Conservation (phyloP, 768 basidiomycete species). For the Rhizopogon salebrosus region DNA sequence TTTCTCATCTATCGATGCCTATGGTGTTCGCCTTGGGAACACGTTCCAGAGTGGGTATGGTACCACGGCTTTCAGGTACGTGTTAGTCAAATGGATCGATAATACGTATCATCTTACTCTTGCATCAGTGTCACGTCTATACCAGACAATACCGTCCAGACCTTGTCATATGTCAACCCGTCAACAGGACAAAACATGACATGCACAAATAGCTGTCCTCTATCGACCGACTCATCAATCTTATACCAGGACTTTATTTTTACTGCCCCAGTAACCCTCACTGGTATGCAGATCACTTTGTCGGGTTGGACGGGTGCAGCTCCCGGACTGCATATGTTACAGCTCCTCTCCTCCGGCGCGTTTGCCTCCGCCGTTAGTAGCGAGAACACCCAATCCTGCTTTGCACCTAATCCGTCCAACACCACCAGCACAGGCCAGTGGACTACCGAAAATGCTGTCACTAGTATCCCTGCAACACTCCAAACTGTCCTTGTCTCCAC, state of each 20-base stretch:
- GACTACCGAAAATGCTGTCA: slow-evolving; percentile 57
- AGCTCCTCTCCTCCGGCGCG: slow-evolving; percentile 88
- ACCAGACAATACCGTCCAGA: slow-evolving; percentile 81
- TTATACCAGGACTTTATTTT: slow-evolving; percentile 96
- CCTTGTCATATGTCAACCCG: slow-evolving; percentile 75
- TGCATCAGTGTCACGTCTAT: slow-evolving; percentile 70
- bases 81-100: slow-evolving; percentile 2
- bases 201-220: slow-evolving; percentile 75
- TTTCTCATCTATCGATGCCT: slow-evolving; percentile 68
- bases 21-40: slow-evolving; percentile 87
- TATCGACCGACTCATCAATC: slow-evolving; percentile 70
- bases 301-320: slow-evolving; percentile 68
- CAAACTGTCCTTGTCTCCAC: slow-evolving; percentile 69
- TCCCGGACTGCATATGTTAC: slow-evolving; percentile 85
- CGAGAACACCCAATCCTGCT: slow-evolving; percentile 68
- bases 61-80: slow-evolving; percentile 85
- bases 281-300: slow-evolving; percentile 84
- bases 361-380: slow-evolving; percentile 69
- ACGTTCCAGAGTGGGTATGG: slow-evolving; percentile 78
- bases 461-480: slow-evolving; percentile 74
- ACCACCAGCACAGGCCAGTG: slow-evolving; percentile 66
- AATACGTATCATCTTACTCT: slow-evolving; percentile 9
- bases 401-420: slow-evolving; percentile 70
- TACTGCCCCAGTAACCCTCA: slow-evolving; percentile 53
- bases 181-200: slow-evolving; percentile 67